Base-by-base conservation (phyloP, 352 stramenopile species). In the Globisporangium abappressorium region DNA sequence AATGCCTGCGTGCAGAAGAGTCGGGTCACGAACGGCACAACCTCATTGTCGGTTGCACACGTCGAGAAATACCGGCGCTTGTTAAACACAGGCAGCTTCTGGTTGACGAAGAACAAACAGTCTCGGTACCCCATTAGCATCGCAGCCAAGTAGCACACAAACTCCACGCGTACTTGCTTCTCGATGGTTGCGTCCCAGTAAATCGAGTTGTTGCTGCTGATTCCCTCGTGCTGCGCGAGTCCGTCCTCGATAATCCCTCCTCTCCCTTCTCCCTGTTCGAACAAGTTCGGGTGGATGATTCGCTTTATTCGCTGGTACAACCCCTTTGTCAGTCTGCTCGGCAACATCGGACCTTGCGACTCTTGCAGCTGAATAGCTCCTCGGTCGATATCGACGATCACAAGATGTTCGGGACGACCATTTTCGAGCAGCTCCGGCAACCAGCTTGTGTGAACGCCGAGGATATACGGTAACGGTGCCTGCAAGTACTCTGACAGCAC, bases 11-110 rank as follows among this genome's bases (percentile, higher is more conserved):
- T 93, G 36, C 73, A 80, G 7, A 95, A 88, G 2, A 95, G 18
- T 28, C 80, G 75, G 22, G 85, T 89, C 60, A 91, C 71, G 43
- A 95, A 83, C 24, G 87, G 85, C 20, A 79, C 76, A 5, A 88
- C 78, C 36, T 95, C 84, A 60, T 63, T 89, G 56, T 92, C 84
- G 18, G 64, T 70, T 0, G 76, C 74, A 62, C 83, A 78, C 22
- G 71, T 91, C 12, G 87, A 70, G 49, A 93, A 87, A 68, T 93
- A 95, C 1, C 87, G 76, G 2, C 85, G 84, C 65, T 95, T 93
- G 77, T 95, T 93, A 68, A 95, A 95, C n/a, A 95, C 87, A 3
- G 87, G 85, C 9, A 95, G 76, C 57, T 90, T 89, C 51, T 92
- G 85, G 59, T 95, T 93, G 24, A 95, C 87, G 54, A 93, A 95